Base-by-base conservation (phyloP, 176 grass and related monocot species). In the Raddia guianensis region DNA sequence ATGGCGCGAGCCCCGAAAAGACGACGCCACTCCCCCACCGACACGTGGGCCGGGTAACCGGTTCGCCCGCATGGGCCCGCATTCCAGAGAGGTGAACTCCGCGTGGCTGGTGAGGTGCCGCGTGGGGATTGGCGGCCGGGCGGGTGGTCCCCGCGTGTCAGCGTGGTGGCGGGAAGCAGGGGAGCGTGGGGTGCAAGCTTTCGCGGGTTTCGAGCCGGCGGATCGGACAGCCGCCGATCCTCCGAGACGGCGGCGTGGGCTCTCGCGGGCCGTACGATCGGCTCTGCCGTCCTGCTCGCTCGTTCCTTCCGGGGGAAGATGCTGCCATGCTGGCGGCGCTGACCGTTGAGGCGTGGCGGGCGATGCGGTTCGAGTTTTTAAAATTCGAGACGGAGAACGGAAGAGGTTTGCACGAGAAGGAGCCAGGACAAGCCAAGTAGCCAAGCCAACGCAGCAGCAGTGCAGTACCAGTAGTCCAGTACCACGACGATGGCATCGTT, bases 201-300 rank as follows among this genome's bases (percentile, higher is more conserved):
- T 72, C 49, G 53, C 73, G 16, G 53, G 16, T 3, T 42, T 8
- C 8, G 47, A 3, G 5, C 4, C 12, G 10, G 20, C 4, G 2
- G 2, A 62, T 5, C 12, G 48, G 45, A 35, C 32, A 64, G 12
- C 50, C 34, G 61, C 60, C 19, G 62, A 65, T 75, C 42, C 51
- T 12, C 37, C 37, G 80, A 44, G 66, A 34, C n/a, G 74, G 66
- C 8, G 33, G 66, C 83, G 83, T 73, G 49, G 68, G 49, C 49
- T 66, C 75, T 59, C 5, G 8, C 6, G n/a, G 1, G 0, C 57
- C 58, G 16, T 27, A 15, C 40, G 83, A 79, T 78, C 70, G 53
- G 16, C 27, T 8, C 34, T 53, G 44, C 0, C 27, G 0, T 40
- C 4, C 37, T 5, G 37, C 27, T 0, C 27, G 37, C 4, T 40